Base-by-base conservation (phyloP, 163 green algal genomes). In the Scenedesmus sp. region DNA sequence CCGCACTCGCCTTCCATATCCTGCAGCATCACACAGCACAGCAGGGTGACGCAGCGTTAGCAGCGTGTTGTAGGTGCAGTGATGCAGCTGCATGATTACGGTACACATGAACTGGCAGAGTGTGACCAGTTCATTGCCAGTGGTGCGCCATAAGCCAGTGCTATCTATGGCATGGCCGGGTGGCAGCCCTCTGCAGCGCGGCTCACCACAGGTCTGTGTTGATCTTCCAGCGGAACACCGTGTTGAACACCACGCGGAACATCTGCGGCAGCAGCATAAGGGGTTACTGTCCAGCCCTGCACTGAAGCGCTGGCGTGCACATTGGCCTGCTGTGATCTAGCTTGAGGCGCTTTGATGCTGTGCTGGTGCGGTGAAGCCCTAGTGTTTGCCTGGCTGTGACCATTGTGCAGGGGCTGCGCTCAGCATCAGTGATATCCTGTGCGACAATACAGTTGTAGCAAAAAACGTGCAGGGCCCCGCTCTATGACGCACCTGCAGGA, bases 231-330 rank as follows among this genome's bases (percentile, higher is more conserved):
- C 4, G 52, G 46, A 90, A 64, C 23, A 55, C 15, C 4, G 66
- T 92, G 89, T 92, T 92, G 83, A 92, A 92, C 23, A 92, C 89
- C 4, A 92, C 82, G 0, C 82, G 64, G 55, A 92, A 92, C 20
- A 92, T 76, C 82, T 92, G 89, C 66, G 86, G 81, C 56, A 76
- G 52, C 20, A 66, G 52, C 23, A 88, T 16, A 9, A 73, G 23
- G 20, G 76, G 15, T 16, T 26, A 84, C 16, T 84, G 77, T 46
- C n/a, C 2, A 76, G 59, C 10, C 12, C 7, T 52, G 26, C 46
- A 46, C 12, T 23, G 70, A n/a, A 4, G 3, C 15, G 66, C 70
- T 79, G 23, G 18, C 9, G 70, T 23, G 34, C 34, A 46, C 34
- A 12, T 6, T 16, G 23, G 23, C 70, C 23, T 79, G 70, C 23